Percentiles rank a stretch among this genome's conserved stretches.
Conservation (phyloP, 179 eudicot species). For the Beta lomatogona region DNA sequence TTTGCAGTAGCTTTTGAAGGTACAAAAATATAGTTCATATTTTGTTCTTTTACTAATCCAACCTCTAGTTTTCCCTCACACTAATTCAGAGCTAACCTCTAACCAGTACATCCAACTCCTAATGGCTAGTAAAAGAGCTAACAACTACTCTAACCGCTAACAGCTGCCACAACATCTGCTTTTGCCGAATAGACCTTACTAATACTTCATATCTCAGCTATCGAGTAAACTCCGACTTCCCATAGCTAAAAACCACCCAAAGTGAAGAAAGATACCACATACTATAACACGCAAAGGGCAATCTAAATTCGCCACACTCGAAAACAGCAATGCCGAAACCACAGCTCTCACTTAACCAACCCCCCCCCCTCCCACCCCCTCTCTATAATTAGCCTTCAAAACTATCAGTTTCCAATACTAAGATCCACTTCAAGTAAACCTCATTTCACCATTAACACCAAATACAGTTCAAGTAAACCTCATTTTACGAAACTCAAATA, state of each 20-base stretch:
- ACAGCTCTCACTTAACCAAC: constrained; percentile 1
- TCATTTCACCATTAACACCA: no score
- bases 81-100: no score
- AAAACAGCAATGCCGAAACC: constrained; percentile 15
- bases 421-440: not conserved
- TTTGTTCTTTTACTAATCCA: no score
- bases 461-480: not conserved
- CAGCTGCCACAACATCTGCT: no score
- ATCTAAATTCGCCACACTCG: constrained; percentile 27
- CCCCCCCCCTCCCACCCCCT: no score
- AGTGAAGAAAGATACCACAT: not conserved
- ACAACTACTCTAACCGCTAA: no score
- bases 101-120: no score
- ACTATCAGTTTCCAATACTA: not conserved
- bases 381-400: not conserved
- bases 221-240: not conserved
- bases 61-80: no score
- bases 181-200: no score
- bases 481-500: constrained; percentile 23
- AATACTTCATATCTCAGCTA: not conserved
- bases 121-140: no score
- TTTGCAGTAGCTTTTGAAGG: no score
- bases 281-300: constrained; percentile 5
- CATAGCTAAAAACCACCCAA: not conserved
- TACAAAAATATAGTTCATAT: no score